These are phyloP conservation scores for Globisporangium okanoganense DNA, from an alignment of 352 stramenopile species.

Conservation along the genomic window DNA sequence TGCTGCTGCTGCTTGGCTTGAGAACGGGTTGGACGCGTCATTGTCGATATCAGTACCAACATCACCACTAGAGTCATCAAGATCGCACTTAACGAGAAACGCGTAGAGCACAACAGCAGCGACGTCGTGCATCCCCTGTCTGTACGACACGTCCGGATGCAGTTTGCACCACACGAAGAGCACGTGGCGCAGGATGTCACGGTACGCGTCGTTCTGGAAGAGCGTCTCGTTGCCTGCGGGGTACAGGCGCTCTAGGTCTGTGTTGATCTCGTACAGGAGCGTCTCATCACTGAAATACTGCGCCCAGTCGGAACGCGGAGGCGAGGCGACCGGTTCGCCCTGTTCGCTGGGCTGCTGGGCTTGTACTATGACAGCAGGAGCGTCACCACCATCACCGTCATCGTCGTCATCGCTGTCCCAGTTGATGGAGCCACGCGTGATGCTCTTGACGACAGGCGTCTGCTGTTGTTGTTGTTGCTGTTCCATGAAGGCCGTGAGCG, in stretches of 20 bases:
- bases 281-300: constrained; percentile 72
- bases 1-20: not conserved
- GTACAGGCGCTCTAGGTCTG: constrained; percentile 71
- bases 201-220: constrained; percentile 67
- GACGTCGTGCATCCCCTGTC: constrained; percentile 85
- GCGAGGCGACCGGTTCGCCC: not conserved
- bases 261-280: constrained; percentile 80
- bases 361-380: not conserved
- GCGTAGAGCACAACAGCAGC: constrained; percentile 74
- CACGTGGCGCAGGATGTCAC: constrained; percentile 64
- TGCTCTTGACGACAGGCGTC: not conserved
- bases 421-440: constrained; percentile 15
- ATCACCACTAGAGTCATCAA: not conserved
- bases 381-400: not conserved
- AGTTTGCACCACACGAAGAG: constrained; percentile 84
- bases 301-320: constrained; percentile 26
- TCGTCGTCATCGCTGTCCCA: constrained; percentile 10
- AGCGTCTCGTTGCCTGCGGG: constrained; percentile 67
- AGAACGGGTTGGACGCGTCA: constrained; percentile 19
- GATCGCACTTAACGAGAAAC: constrained; percentile 27
- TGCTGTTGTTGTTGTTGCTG: not conserved
- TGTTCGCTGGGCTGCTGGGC: not conserved
- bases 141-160: constrained; percentile 77
- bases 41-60: not conserved
- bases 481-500: constrained; percentile 32